phyloP scores from a whole-genome alignment of 768 basidiomycete species.

The Ramaria sp. region DNA sequence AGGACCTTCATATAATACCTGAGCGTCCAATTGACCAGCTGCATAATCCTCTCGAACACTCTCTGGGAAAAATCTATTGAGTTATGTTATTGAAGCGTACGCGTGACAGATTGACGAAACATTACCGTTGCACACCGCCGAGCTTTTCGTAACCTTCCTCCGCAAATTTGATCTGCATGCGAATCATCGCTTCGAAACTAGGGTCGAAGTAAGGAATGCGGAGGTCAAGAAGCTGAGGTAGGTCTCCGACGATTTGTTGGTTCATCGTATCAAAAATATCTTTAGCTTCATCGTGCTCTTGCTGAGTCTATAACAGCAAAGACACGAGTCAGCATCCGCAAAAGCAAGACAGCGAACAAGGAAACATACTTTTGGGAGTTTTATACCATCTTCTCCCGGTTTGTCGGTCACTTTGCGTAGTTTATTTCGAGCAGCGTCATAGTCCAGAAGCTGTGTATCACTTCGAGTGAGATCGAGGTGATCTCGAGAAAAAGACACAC shows the following conservation, averaged over 20 bases:
- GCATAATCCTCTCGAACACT: slow-evolving; percentile 94
- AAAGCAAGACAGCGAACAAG: not conserved
- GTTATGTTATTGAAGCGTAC: too few species aligned
- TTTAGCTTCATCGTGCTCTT: slow-evolving; percentile 90
- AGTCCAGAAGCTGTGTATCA: slow-evolving; percentile 74
- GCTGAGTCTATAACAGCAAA: slow-evolving; percentile 57
- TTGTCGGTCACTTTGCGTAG: slow-evolving; percentile 86
- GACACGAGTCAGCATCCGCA: not conserved
- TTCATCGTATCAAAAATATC: slow-evolving; percentile 93
- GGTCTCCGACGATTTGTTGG: slow-evolving; percentile 79
- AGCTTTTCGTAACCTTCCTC: slow-evolving; percentile 98
- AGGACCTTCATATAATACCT: slow-evolving; percentile 36
- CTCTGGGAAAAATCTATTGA: slow-evolving; percentile 72
- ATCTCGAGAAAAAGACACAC: slow-evolving; percentile 25
- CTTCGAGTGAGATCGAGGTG: not conserved
- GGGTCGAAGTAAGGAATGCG: slow-evolving; percentile 98
- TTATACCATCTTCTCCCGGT: slow-evolving; percentile 86
- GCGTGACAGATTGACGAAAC: not conserved
- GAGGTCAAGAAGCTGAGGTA: slow-evolving; percentile 87
- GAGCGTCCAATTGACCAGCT: slow-evolving; percentile 88
- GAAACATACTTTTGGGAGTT: slow-evolving; percentile 63
- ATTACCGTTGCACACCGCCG: slow-evolving; percentile 81
- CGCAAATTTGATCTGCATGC: slow-evolving; percentile 95
- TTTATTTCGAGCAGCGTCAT: slow-evolving; percentile 85
- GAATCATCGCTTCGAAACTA: slow-evolving; percentile 97